Base-by-base conservation (phyloP, 2,329 filamentous ascomycete genomes). In the Xylaria sp. region DNA sequence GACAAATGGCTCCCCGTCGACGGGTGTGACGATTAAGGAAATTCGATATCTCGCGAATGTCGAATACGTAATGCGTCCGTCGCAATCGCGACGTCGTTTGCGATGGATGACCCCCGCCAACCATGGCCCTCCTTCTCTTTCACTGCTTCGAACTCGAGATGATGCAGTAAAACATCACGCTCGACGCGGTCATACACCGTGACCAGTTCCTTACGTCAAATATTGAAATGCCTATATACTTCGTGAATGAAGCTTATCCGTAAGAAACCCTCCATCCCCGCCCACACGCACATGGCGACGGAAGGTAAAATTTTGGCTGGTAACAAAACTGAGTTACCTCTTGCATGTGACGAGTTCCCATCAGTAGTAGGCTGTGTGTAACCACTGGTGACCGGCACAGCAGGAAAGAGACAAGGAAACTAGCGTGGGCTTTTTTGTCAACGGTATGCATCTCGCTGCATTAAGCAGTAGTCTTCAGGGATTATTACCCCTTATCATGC, bases 401-500 rank as follows among this genome's bases (percentile, higher is more conserved):
- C 7, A 48, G n/a, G 46, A 3, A 23, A 15, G n/a, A 9, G n/a
- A 25, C 23, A 25, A 23, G 10, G 20, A 20, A 12, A 37, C 34
- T 9, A 37, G 34, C 34, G 32, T 46, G 23, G 41, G 4, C 18
- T 7, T 46, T 46, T 46, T 55, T 50, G 51, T 65, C 52, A 61
- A 37, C 57, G 37, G 20, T 41, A 63, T 69, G 59, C 63, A 57
- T 60, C 67, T 46, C 46, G 54, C 55, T 39, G 58, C 57, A 59
- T 44, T 58, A 23, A 37, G 34, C 34, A 37, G 51, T 62, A 20
- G 23, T 46, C 18, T 46, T n/a, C 48, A 55, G 63, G 58, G 63
- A 66, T 69, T 58, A 37, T 69, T 58, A 44, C 58, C 67, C 67
- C 58, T 58, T 62, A 68, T 62, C 34, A 62, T 66, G 67, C 63